Conservation (phyloP, 2,329 filamentous ascomycete species). For the Beauveria bassiana region DNA sequence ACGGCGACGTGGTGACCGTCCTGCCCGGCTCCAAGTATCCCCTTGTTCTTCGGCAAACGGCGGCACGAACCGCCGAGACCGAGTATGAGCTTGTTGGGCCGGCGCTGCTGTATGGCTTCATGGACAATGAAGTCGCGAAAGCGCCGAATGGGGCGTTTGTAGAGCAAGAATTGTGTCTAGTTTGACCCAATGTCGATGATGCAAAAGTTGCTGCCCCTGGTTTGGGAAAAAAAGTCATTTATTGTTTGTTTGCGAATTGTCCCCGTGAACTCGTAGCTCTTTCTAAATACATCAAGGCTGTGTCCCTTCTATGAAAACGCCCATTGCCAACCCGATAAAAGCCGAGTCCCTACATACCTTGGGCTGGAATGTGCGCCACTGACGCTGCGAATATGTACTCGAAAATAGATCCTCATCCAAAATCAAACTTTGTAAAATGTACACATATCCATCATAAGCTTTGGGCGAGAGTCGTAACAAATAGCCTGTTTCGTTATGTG, state of each 20-base stretch:
- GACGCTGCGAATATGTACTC: background rate
- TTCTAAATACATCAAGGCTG: background rate
- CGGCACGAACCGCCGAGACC: background rate
- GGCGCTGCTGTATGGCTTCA: slow-evolving; percentile 8
- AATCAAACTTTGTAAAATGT: slow-evolving; percentile 10
- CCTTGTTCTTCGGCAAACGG: background rate
- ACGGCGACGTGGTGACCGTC: background rate
- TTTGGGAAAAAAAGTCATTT: background rate
- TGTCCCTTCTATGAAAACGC: slow-evolving; percentile 3
- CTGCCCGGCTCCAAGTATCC: slow-evolving; percentile 1
- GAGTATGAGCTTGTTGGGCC: slow-evolving; percentile 6
- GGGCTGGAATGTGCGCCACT: background rate
- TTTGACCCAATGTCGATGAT: background rate
- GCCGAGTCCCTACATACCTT: background rate
- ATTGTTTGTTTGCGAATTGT: background rate
- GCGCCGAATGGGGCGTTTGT: background rate
- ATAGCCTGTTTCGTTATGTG: background rate
- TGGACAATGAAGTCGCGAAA: background rate
- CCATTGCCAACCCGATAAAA: background rate
- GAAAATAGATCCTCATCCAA: background rate
- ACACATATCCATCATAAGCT: slow-evolving; percentile 17
- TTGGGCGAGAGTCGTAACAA: background rate
- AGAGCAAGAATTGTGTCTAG: background rate
- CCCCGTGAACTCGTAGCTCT: background rate
- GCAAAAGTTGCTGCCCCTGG: background rate